phyloP scores from a whole-genome alignment of 2,329 filamentous ascomycete genomes.

The Monosporascus sp. region DNA sequence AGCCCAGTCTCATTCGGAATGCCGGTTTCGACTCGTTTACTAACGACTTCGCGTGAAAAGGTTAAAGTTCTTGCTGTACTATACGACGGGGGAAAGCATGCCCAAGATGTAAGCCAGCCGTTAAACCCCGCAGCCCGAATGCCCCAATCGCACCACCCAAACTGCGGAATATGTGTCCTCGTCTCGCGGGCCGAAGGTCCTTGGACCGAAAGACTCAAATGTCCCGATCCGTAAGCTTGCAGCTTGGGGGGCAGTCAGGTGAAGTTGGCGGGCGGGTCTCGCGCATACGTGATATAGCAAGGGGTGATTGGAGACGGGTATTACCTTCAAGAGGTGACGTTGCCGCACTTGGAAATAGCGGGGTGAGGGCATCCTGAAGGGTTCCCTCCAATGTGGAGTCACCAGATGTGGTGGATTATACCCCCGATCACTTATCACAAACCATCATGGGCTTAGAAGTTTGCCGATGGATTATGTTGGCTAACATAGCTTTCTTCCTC shows the following conservation, averaged over 20 bases:
- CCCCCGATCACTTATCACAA: conserved; percentile 8
- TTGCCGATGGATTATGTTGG: conserved; percentile 4
- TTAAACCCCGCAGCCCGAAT: background rate
- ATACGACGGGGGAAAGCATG: conserved; percentile 88
- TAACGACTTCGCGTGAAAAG: conserved; percentile 53
- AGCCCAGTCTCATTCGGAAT: conserved; percentile 35
- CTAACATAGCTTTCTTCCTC: conserved; percentile 14
- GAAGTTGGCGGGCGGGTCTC: background rate
- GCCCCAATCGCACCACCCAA: background rate
- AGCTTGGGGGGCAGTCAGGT: background rate
- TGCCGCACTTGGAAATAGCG: background rate
- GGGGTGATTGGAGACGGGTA: background rate
- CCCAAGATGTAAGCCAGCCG: conserved; percentile 62
- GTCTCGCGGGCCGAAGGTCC: background rate
- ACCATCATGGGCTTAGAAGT: conserved; percentile 1
- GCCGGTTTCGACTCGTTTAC: conserved; percentile 54
- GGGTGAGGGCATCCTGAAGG: background rate
- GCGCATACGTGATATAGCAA: background rate
- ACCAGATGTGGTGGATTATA: conserved; percentile 7
- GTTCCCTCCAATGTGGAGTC: background rate
- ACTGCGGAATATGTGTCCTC: background rate
- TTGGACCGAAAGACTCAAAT: background rate
- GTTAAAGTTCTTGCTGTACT: conserved; percentile 93
- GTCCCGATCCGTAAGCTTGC: background rate
- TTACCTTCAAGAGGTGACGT: background rate